Evolutionary conservation across 1,139 yeast genomes (phyloP).

Genomic region (Saccharomyces hybrid): DNA sequence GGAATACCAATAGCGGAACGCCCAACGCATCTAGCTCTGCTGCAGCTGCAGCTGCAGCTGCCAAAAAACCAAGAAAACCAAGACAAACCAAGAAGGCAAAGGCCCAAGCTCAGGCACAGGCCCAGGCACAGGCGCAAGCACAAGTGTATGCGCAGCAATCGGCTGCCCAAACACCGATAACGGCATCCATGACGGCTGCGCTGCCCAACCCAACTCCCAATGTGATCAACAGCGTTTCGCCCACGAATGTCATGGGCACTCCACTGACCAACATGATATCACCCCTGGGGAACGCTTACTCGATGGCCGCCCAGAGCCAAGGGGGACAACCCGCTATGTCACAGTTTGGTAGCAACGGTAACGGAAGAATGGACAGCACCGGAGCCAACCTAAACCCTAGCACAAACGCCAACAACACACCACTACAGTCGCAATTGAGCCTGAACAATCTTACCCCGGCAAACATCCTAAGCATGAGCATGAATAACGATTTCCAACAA

Average conservation of each 20-base stretch:
- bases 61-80: slow-evolving; percentile 27
- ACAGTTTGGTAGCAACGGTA: slow-evolving; percentile 7
- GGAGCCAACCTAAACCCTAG: slow-evolving; percentile 3
- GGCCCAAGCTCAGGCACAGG: slow-evolving; percentile 6
- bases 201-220: slow-evolving; percentile 13
- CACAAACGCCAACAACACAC: slow-evolving; percentile 5
- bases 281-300: slow-evolving; percentile 11
- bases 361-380: slow-evolving; percentile 2
- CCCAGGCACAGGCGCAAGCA: slow-evolving; percentile 4
- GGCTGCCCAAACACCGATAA: slow-evolving; percentile 2
- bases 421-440: slow-evolving; percentile 11
- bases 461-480: slow-evolving; percentile 27
- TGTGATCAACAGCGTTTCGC: slow-evolving; percentile 16
- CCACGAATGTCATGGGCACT: slow-evolving; percentile 21
- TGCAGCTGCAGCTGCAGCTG: slow-evolving; percentile 10
- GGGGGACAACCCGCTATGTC: not conserved
- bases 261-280: slow-evolving; percentile 21
- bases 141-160: slow-evolving; percentile 3
- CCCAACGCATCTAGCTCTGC: not conserved
- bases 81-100: slow-evolving; percentile 24
- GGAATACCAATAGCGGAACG: not conserved
- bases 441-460: slow-evolving; percentile 28
- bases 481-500: slow-evolving; percentile 13
- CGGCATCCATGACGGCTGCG: slow-evolving; percentile 2
- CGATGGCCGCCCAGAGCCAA: slow-evolving; percentile 4